Conservation (phyloP, 2,329 filamentous ascomycete genomes). For the Xylariaceae sp. region DNA sequence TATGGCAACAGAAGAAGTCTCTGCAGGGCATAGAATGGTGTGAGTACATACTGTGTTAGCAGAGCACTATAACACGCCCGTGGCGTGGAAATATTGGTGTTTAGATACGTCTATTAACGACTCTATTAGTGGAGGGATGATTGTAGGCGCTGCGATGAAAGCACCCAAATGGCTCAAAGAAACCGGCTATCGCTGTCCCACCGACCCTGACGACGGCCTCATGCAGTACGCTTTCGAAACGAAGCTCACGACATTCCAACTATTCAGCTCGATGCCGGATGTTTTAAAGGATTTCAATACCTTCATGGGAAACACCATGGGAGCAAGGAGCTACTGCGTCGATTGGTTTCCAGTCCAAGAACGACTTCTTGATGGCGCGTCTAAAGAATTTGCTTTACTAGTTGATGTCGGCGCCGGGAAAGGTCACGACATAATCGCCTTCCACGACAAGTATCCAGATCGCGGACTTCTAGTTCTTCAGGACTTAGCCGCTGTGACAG, state of each 20-base stretch:
- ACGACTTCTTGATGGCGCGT: constrained; percentile 29
- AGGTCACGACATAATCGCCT: constrained; percentile 36
- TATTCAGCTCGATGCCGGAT: constrained; percentile 23
- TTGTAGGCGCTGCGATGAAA: constrained; percentile 22
- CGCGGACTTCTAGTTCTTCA: constrained; percentile 33
- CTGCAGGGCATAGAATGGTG: constrained; percentile 32
- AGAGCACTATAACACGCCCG: not conserved
- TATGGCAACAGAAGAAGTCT: constrained; percentile 33
- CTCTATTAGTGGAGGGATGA: constrained; percentile 21
- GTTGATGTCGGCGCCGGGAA: constrained; percentile 37
- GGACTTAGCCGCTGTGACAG: constrained; percentile 30
- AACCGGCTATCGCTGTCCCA: constrained; percentile 29
- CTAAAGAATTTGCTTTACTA: constrained; percentile 23
- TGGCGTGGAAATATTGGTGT: too few relatives aligned
- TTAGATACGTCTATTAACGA: too few relatives aligned
- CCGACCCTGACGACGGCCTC: constrained; percentile 29
- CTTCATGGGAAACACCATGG: constrained; percentile 37
- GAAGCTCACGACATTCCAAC: constrained; percentile 29
- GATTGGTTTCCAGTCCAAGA: constrained; percentile 35
- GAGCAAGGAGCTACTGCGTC: constrained; percentile 29
- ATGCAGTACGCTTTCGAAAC: constrained; percentile 35
- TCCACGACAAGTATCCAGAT: constrained; percentile 27
- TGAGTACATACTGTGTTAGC: constrained; percentile 14
- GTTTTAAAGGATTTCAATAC: constrained; percentile 31
- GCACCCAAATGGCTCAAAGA: constrained; percentile 31